Conservation (phyloP, 2,329 filamentous ascomycete species). For the Cytospora piceae region DNA sequence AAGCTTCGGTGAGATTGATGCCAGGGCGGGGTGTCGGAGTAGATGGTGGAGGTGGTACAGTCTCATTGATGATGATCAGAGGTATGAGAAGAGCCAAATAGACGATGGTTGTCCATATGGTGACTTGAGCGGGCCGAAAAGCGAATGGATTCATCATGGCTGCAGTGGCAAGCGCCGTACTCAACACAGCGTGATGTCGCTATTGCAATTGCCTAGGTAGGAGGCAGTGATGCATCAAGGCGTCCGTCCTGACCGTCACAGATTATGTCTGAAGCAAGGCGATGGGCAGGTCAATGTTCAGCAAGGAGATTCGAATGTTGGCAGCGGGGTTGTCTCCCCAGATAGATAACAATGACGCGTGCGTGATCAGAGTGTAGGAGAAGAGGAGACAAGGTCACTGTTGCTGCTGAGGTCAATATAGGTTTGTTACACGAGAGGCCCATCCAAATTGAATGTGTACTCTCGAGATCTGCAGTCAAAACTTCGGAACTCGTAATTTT, state of each 20-base stretch:
- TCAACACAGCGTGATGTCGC: constrained; percentile 5
- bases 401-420: not conserved
- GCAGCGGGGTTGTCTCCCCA: not conserved
- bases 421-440: not conserved
- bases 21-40: constrained; percentile 54
- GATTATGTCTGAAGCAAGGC: not conserved
- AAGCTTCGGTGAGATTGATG: constrained; percentile 82
- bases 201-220: not conserved
- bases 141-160: constrained; percentile 61
- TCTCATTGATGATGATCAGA: constrained; percentile 74
- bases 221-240: constrained; percentile 10
- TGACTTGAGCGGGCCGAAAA: constrained; percentile 82
- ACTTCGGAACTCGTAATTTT: not conserved
- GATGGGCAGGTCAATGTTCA: not conserved
- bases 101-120: constrained; percentile 73
- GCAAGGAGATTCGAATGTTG: not conserved
- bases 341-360: constrained; percentile 16
- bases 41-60: constrained; percentile 70
- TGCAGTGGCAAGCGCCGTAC: not conserved
- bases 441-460: not conserved
- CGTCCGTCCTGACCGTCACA: not conserved
- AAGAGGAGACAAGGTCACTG: not conserved
- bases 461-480: not conserved
- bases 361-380: constrained; percentile 5
- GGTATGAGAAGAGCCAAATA: constrained; percentile 80